Base-by-base conservation (phyloP, 2,329 filamentous ascomycete genomes). In the Pestalotiopsis sp. region DNA sequence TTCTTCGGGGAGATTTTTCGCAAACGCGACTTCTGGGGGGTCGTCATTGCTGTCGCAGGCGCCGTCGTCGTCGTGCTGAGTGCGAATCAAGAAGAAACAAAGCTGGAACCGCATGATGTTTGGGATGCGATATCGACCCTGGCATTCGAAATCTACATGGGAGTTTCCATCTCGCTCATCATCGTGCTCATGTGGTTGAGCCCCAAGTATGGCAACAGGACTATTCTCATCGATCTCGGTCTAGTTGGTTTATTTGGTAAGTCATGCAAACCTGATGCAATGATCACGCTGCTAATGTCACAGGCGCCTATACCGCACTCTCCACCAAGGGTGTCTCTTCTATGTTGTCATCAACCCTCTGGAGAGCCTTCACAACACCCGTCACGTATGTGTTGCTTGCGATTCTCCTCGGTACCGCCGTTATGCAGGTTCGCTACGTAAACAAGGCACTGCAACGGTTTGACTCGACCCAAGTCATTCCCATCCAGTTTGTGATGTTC, bases 391-490 rank as follows among this genome's bases (percentile, higher is more conserved):
- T 90, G 1, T 87, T 99, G n/a, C 79, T 96, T 9, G 83, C 92
- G 64, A 87, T 98, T 63, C 87, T 99, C 31, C 85, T 96, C 20
- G 87, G 84, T 60, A 98, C 95, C 1, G 96, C 96, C 6, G 85
- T 99, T 69, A 94, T 98, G 92, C 96, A 99, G 81, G 95, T 99
- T 74, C 95, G 94, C 77, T 99, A 98, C 78, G 88, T 99, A 78
- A 99, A 98, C 82, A 93, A 87, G 72, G 86, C 88, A 13, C 85
- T 99, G 65, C 95, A 98, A 78, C 90, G 93, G 61, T 99, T 98
- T 82, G 94, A 98, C 79, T 97, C 96, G 6, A 99, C 96, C 0
- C 94, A 98, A 79, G 96, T 99, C 73, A 99, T 99, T 71, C 96
- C 96, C 0, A 96, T 96, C 14, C 96, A 99, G 76, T 99, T 99